Evolutionary conservation across 441 rosid species (phyloP), one percentile per base, ranked within the genome.

Genomic region (Heliophila coronopifolia): DNA sequence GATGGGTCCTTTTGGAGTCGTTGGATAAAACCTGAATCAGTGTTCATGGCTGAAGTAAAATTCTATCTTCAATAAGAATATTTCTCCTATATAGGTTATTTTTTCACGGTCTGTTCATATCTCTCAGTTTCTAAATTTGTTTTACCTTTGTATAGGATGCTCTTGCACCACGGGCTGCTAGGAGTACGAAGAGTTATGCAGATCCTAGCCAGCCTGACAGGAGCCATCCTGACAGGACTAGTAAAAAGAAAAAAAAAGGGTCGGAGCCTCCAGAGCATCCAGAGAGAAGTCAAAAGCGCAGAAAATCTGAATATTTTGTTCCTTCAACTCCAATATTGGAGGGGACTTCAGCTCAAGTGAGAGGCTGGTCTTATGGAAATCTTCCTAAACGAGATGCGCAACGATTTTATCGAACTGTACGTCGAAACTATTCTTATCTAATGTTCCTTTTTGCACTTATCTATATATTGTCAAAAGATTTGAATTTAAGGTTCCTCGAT

Each of bases 1-100:
- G 97, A 93, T 77, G 85, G 95, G 46, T 86, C 86, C 60, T 93
- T 93, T 46, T 93, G 99, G 99, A 93, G 99, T 77, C 95, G 97
- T 24, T 93, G 97, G 99, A 93, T 93, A 73, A 89, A 89, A 75
- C 97, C 99, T 35, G 99, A 93, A 6, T 88, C 96, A 15, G 64
- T 93, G 15, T 74, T 78, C 27, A 78, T 73, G 33, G 97, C 99
- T 13, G 95, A 93, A 65, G 99, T 89, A 84, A 65, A 77, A 13
- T 43, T 58, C 16, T 27, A 15, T 39, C 48, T 56, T 13, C 30
- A 26, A 38, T 10, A 26, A 50, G 16, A 45, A 16, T 51, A 28
- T 14, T 15, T 35, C 34, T 30, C 51, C 17, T 11, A 8, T 42
- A 14, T 47, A 11, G 20, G 9, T 34, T 24, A 25, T 2, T 26